These are phyloP conservation scores for Sphagnum fallax DNA, from an alignment of 228 moss, liverwort and hornwort genomes.

Conservation along the genomic window DNA sequence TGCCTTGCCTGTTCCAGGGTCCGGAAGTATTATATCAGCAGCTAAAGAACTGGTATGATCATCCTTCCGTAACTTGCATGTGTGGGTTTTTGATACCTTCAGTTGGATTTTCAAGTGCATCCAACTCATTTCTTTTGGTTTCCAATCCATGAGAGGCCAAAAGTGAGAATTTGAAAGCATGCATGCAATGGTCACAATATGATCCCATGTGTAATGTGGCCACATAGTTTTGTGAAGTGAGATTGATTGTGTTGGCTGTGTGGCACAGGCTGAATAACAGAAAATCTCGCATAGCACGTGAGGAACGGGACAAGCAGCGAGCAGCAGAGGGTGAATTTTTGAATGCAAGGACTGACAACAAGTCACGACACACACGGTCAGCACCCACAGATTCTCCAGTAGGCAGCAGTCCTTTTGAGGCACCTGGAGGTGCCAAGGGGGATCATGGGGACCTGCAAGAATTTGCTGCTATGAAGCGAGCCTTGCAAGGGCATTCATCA, in stretches of 20 bases:
- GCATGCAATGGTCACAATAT: too few relatives aligned
- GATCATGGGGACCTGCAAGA: conserved; percentile 34
- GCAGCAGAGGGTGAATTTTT: conserved; percentile 36
- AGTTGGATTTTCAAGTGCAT: background rate
- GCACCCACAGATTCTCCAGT: conserved; percentile 38
- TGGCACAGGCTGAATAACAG: conserved; percentile 67
- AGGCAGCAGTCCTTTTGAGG: conserved; percentile 43
- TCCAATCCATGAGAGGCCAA: too few relatives aligned
- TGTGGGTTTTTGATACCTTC: conserved; percentile 5
- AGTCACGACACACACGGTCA: conserved; percentile 30
- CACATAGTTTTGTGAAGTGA: conserved; percentile 7
- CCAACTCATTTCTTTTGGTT: background rate
- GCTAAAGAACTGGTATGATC: conserved; percentile 66
- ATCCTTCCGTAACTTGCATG: background rate
- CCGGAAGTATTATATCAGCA: conserved; percentile 64
- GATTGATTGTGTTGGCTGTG: conserved; percentile 55
- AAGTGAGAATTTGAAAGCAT: too few relatives aligned
- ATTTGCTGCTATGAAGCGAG: conserved; percentile 11
- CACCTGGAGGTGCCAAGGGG: conserved; percentile 27
- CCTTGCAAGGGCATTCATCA: conserved; percentile 17
- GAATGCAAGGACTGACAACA: conserved; percentile 28
- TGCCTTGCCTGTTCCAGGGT: conserved; percentile 46
- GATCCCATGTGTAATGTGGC: too few relatives aligned
- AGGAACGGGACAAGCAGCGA: conserved; percentile 59
- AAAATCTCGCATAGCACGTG: conserved; percentile 63